Base-by-base conservation (phyloP, 495 filamentous ascomycete genomes). In the Penicillium goetzii region DNA sequence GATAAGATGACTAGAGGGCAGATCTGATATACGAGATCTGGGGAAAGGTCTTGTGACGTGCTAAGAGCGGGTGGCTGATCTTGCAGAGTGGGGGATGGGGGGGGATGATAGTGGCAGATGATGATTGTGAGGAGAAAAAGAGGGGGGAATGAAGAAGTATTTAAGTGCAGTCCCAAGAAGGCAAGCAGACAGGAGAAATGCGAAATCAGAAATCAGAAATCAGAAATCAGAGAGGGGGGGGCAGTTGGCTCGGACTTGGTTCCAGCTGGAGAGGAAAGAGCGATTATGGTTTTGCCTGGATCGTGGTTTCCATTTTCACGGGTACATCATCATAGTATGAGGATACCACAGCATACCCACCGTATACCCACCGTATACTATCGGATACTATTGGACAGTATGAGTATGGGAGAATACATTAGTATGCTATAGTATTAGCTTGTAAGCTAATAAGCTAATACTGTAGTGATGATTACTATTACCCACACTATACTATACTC, bases 51-150 rank as follows among this genome's bases (percentile, higher is more conserved):
- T 61, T 54, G 59, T 61, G 59, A 61, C 50, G 59, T 54, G 50
- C 59, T 61, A 61, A 55, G 33, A 55, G 59, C 59, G 59, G 59
- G 59, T 61, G 59, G 59, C 59, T 60, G 58, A 60, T n/a, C 43
- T 30, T 55, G 55, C 55, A 57, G 55, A 57, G 55, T 57, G 55
- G 38, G 23, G 55, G 55, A 52, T 43, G 43, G 54, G 28, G 56
- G 38, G 11, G 33, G 53, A 40, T 11, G 28, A 9, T 17, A 32
- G 23, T 28, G 33, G 33, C 30, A 17, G 15, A 50, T 26, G 43
- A 30, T n/a, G 56, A 19, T n/a, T 38, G 19, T 45, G 52, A 59
- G 28, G 14, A 59, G 32, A 33, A 54, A 54, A 19, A 21, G 51
- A 30, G 30, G 26, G 28, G 52, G 52, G 32, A 23, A 57, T 41